Percentiles rank a stretch among this genome's conserved stretches.
Conservation (phyloP, 148 eudicot genomes). For the Vaccinium macrocarpon region DNA sequence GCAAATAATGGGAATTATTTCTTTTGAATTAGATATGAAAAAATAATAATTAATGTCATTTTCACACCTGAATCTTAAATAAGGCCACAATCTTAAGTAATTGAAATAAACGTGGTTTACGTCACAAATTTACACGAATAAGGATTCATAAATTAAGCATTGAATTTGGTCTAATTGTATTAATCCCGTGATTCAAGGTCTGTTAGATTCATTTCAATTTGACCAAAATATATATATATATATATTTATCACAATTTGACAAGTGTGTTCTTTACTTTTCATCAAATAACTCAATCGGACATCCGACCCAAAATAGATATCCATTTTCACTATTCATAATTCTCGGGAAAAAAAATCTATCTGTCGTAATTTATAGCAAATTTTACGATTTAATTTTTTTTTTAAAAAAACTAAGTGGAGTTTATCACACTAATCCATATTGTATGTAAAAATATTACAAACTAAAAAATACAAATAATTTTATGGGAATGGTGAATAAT, state of each 20-base stretch:
- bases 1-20: not conserved
- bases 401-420: no score
- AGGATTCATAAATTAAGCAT: not conserved
- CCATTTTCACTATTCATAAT: no score
- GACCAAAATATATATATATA: not conserved
- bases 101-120: conserved; percentile 1
- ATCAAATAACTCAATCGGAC: not conserved
- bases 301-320: no score
- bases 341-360: no score
- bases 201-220: not conserved
- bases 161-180: not conserved
- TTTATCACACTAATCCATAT: no score
- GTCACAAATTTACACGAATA: not conserved
- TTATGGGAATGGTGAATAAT: no score
- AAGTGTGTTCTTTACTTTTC: not conserved
- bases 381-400: no score
- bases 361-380: no score
- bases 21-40: not conserved
- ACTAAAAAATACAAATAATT: no score
- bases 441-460: no score
- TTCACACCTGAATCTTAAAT: not conserved
- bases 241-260: not conserved
- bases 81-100: not conserved
- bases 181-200: conserved; percentile 5
- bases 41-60: not conserved